phyloP scores from a whole-genome alignment of 2,329 filamentous ascomycete genomes.

The Gaeumannomyces sp. region DNA sequence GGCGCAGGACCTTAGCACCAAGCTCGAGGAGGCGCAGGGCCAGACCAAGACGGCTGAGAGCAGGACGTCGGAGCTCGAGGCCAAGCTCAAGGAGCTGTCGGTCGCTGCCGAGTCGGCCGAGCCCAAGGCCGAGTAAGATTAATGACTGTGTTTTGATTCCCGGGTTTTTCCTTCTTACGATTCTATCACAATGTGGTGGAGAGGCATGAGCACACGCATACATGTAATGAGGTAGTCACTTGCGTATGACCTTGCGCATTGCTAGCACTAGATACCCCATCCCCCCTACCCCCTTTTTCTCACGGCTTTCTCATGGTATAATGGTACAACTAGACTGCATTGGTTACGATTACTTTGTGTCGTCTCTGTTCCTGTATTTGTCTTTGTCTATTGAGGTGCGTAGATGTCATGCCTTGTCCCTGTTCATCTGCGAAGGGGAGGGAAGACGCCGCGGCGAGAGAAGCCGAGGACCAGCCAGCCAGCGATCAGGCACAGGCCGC shows the following conservation, averaged over 20 bases:
- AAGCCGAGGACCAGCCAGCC: slow-evolving; percentile 47
- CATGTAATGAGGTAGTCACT: slow-evolving; percentile 10
- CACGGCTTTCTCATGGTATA: slow-evolving; percentile 1
- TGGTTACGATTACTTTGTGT: not conserved
- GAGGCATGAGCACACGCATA: slow-evolving; percentile 8
- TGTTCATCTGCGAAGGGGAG: not conserved
- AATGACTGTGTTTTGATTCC: slow-evolving; percentile 1
- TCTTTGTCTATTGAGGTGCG: not conserved
- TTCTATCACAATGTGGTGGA: not conserved
- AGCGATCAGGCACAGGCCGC: slow-evolving; percentile 57
- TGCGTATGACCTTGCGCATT: slow-evolving; percentile 4
- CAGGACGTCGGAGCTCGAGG: slow-evolving; percentile 9
- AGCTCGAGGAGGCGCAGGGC: slow-evolving; percentile 8
- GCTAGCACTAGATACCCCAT: slow-evolving; percentile 12
- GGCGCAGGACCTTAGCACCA: slow-evolving; percentile 5
- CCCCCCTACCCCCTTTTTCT: slow-evolving; percentile 4
- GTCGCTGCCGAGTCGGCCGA: slow-evolving; percentile 5
- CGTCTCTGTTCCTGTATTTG: not conserved
- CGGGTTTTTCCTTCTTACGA: slow-evolving; percentile 1
- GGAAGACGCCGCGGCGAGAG: not conserved
- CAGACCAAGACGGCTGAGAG: slow-evolving; percentile 6
- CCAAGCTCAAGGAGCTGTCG: slow-evolving; percentile 8
- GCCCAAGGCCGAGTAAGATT: slow-evolving; percentile 8
- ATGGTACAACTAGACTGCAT: not conserved
- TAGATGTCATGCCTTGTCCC: not conserved